Evolutionary conservation across 2,329 filamentous ascomycete species (phyloP).

Genomic region (Sarocladiaceae sp.): DNA sequence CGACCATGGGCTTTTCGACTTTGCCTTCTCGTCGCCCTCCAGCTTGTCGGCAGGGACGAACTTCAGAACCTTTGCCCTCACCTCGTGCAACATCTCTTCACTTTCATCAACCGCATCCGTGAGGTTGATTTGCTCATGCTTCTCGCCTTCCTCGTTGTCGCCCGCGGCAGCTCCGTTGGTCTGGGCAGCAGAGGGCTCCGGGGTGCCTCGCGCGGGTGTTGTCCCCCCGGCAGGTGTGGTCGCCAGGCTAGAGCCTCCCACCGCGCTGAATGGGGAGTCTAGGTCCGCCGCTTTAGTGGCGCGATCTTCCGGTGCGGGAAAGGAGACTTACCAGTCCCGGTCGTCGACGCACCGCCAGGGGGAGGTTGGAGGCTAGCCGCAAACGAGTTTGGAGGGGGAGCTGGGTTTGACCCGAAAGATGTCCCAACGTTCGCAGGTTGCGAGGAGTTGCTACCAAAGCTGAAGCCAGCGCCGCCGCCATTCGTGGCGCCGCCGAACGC

Average conservation of each 20-base stretch:
- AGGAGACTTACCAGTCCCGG: slow-evolving; percentile 40
- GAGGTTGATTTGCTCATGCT: slow-evolving; percentile 65
- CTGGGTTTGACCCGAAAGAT: not conserved
- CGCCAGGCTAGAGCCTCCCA: slow-evolving; percentile 53
- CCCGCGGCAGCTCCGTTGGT: slow-evolving; percentile 22
- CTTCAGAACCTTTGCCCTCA: slow-evolving; percentile 64
- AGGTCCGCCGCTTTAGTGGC: slow-evolving; percentile 39
- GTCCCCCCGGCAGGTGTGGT: slow-evolving; percentile 52
- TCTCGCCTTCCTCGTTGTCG: slow-evolving; percentile 49
- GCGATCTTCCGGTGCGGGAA: slow-evolving; percentile 35
- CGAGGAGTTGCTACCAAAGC: slow-evolving; percentile 15
- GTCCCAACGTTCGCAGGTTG: slow-evolving; percentile 18
- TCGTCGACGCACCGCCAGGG: slow-evolving; percentile 36
- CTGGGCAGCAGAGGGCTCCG: slow-evolving; percentile 46
- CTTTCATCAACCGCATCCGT: slow-evolving; percentile 63
- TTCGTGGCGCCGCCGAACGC: slow-evolving; percentile 15
- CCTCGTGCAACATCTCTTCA: slow-evolving; percentile 63
- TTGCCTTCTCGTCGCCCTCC: slow-evolving; percentile 34
- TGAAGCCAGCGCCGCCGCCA: slow-evolving; percentile 11
- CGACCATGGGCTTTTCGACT: slow-evolving; percentile 56
- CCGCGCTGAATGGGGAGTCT: slow-evolving; percentile 52
- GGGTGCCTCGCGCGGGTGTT: slow-evolving; percentile 52
- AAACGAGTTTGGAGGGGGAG: slow-evolving; percentile 23
- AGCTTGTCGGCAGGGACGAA: slow-evolving; percentile 44
- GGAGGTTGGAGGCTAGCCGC: slow-evolving; percentile 32